Evolutionary conservation across 163 green algal genomes (phyloP).

Genomic region (Picocystis sp.): DNA sequence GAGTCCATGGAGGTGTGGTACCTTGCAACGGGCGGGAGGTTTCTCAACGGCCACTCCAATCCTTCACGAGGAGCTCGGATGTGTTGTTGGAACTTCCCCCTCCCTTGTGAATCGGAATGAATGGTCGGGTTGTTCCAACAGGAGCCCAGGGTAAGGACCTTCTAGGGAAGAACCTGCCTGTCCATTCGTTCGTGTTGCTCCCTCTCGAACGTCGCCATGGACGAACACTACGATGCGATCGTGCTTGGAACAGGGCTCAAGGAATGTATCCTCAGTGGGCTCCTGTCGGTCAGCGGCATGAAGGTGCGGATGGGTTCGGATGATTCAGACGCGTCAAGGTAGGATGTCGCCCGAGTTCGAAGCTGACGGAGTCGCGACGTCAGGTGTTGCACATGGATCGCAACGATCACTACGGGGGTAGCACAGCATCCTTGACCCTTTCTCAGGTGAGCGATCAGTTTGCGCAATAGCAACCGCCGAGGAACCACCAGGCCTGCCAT

Average conservation of each 20-base stretch:
- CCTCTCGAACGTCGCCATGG: conserved; percentile 35
- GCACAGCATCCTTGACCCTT: conserved; percentile 84
- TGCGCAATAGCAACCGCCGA: no score
- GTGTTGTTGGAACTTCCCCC: no score
- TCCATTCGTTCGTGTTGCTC: no score
- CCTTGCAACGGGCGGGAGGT: no score
- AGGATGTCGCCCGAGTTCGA: neutral
- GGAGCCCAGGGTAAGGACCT: no score
- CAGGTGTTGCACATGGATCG: conserved; percentile 98
- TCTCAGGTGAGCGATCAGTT: conserved; percentile 57
- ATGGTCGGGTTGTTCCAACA: no score
- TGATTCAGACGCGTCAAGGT: neutral
- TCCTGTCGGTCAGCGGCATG: conserved; percentile 81
- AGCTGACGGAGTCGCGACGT: neutral
- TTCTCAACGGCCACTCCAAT: no score
- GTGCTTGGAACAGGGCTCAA: conserved; percentile 96
- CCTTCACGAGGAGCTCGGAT: no score
- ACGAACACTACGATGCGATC: conserved; percentile 90
- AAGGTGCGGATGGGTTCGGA: conserved; percentile 48
- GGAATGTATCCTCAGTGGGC: conserved; percentile 91
- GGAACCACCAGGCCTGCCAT: no score
- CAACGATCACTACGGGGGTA: conserved; percentile 97
- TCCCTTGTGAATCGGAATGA: no score
- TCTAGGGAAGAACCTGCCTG: no score
- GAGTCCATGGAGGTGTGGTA: no score